A percentile compares a stretch with the other conserved stretches of the same genome.
Evolutionary conservation across 208 protist species (phyloP).

Genomic region (Leishmania gerbilli): DNA sequence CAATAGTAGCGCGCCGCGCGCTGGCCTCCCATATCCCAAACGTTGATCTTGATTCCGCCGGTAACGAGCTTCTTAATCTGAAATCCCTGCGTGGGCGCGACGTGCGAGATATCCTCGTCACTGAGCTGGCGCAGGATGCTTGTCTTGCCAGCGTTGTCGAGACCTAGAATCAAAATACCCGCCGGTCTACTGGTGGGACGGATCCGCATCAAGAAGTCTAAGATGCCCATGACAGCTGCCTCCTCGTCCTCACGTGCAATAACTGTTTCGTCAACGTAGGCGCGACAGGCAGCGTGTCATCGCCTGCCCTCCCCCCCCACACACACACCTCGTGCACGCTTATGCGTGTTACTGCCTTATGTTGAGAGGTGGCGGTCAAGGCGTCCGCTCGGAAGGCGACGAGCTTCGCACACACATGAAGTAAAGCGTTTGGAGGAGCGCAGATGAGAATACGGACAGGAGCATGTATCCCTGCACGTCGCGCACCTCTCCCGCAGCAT

Average conservation of each 20-base stretch:
- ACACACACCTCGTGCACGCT: neutral
- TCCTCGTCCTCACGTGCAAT: neutral
- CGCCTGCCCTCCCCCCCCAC: neutral
- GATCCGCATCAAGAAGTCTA: conserved; percentile 88
- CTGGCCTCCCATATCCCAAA: conserved; percentile 98
- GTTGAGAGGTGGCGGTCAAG: neutral
- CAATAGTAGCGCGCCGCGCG: conserved; percentile 95
- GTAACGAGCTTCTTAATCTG: conserved; percentile 95
- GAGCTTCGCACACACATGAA: neutral
- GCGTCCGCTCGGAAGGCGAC: neutral
- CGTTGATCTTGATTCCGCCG: conserved; percentile 94
- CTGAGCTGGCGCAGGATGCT: conserved; percentile 93
- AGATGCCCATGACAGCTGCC: conserved; percentile 80
- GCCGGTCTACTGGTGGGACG: conserved; percentile 81
- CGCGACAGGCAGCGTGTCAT: neutral
- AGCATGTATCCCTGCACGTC: neutral
- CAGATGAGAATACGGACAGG: neutral
- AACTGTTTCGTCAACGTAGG: neutral
- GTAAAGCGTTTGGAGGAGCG: neutral
- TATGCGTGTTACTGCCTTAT: neutral
- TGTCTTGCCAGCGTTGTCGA: conserved; percentile 98
- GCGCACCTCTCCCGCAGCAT: neutral
- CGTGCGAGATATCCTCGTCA: conserved; percentile 92
- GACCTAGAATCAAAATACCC: conserved; percentile 94
- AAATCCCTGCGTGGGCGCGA: conserved; percentile 97